A percentile compares a stretch with the other conserved stretches of the same genome.
These are phyloP conservation scores for Ogataea parapolymorpha DNA, from an alignment of 805 yeast species.

Conservation along the genomic window DNA sequence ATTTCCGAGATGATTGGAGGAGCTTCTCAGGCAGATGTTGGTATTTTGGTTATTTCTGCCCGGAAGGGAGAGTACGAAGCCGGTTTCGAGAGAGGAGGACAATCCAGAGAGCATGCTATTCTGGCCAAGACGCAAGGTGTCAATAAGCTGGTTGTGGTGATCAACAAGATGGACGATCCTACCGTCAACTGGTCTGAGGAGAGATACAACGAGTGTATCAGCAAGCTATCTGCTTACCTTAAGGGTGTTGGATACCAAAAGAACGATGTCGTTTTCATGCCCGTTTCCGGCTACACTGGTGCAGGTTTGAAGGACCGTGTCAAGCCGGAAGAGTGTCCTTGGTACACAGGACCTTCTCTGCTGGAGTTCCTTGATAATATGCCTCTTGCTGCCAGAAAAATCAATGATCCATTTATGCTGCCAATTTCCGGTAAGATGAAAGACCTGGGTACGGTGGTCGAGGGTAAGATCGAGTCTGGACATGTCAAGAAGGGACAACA, in stretches of 20 bases:
- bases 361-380: slow-evolving; percentile 84
- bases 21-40: slow-evolving; percentile 99
- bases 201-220: slow-evolving; percentile 92
- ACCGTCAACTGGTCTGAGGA: slow-evolving; percentile 95
- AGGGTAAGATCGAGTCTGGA: slow-evolving; percentile 98
- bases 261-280: slow-evolving; percentile 89
- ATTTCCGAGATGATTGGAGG: slow-evolving; percentile 99
- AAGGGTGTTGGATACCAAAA: slow-evolving; percentile 88
- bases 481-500: slow-evolving; percentile 75
- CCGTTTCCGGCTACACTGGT: slow-evolving; percentile 97
- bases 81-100: slow-evolving; percentile 98
- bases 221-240: slow-evolving; percentile 72
- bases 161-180: slow-evolving; percentile 98
- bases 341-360: slow-evolving; percentile 93
- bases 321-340: slow-evolving; percentile 66
- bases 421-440: slow-evolving; percentile 94
- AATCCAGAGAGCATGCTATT: slow-evolving; percentile 96
- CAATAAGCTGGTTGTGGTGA: slow-evolving; percentile 86
- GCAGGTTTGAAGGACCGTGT: slow-evolving; percentile 92
- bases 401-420: slow-evolving; percentile 95
- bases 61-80: slow-evolving; percentile 99
- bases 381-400: slow-evolving; percentile 77
- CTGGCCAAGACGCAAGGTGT: slow-evolving; percentile 99
- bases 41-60: slow-evolving; percentile 94
- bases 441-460: slow-evolving; percentile 96